Conservation (phyloP, 164 flowering plant species). For the Taxillus chinensis region DNA sequence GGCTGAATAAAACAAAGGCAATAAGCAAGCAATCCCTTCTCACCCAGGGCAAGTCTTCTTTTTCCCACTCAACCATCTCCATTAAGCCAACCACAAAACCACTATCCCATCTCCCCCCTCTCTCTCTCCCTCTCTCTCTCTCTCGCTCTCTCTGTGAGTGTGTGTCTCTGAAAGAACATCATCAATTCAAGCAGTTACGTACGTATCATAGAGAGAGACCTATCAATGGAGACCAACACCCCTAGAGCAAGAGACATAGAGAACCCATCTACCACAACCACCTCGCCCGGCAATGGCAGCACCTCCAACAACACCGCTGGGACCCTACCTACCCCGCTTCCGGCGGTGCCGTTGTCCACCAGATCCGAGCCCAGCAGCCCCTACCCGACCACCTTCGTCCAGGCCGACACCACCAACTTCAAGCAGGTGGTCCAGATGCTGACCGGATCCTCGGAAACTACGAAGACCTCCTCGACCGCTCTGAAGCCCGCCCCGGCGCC, state of each 20-base stretch:
- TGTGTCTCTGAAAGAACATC: background rate
- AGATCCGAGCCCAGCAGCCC: conserved; percentile 44
- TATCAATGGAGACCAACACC: conserved; percentile 29
- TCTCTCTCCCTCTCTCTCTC: background rate
- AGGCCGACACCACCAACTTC: conserved; percentile 62
- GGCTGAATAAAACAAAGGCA: no score
- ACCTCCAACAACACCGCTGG: conserved; percentile 14
- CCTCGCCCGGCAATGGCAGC: conserved; percentile 14
- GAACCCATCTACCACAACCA: conserved; percentile 19
- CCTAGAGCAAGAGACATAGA: background rate
- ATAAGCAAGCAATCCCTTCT: no score
- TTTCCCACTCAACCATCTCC: no score
- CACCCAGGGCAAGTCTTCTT: no score
- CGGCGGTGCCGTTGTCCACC: conserved; percentile 11
- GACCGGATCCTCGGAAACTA: conserved; percentile 52
- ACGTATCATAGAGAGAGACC: background rate
- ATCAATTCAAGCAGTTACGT: no score
- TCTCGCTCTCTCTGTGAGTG: conserved; percentile 1
- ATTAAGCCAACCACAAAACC: no score
- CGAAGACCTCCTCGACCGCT: conserved; percentile 15
- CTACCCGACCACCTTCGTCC: conserved; percentile 71
- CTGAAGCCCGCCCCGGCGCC: background rate
- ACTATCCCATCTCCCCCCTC: background rate
- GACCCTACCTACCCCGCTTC: conserved; percentile 15
- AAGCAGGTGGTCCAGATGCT: conserved; percentile 75